phyloP scores from a whole-genome alignment of 202 grass and related monocot species.

The Zoysia matrella region DNA sequence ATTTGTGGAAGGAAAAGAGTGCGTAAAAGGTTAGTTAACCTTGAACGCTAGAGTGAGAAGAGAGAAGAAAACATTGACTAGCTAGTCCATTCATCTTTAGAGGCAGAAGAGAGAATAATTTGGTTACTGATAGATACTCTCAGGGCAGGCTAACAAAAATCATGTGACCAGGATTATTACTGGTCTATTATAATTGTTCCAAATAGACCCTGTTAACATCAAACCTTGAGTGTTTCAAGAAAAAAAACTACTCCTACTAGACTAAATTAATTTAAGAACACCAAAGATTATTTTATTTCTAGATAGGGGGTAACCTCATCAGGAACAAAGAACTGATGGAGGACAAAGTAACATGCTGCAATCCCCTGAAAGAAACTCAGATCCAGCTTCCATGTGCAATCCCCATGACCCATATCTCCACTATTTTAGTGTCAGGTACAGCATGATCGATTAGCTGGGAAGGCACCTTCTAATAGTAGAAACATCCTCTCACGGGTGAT shows the following conservation, averaged over 20 bases:
- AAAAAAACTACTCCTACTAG: too few relatives aligned
- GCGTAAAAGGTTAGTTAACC: slow-evolving; percentile 1
- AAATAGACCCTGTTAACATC: too few relatives aligned
- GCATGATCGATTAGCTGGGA: slow-evolving; percentile 36
- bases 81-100: neutral
- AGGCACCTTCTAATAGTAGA: slow-evolving; percentile 27
- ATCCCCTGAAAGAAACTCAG: slow-evolving; percentile 21
- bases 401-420: slow-evolving; percentile 17
- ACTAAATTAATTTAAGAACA: neutral
- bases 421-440: slow-evolving; percentile 41
- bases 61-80: neutral
- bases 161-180: too few relatives aligned
- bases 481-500: slow-evolving; percentile 44
- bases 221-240: neutral
- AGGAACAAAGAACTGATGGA: slow-evolving; percentile 4
- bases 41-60: neutral
- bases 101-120: too few relatives aligned
- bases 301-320: slow-evolving; percentile 3
- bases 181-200: too few relatives aligned
- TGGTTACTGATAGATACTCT: too few relatives aligned
- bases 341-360: slow-evolving; percentile 34
- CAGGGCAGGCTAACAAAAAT: too few relatives aligned
- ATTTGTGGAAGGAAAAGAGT: neutral
- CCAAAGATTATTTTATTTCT: neutral
- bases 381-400: slow-evolving; percentile 35